Base-by-base conservation (phyloP, 2,329 filamentous ascomycete species). In the Penicillium palitans region DNA sequence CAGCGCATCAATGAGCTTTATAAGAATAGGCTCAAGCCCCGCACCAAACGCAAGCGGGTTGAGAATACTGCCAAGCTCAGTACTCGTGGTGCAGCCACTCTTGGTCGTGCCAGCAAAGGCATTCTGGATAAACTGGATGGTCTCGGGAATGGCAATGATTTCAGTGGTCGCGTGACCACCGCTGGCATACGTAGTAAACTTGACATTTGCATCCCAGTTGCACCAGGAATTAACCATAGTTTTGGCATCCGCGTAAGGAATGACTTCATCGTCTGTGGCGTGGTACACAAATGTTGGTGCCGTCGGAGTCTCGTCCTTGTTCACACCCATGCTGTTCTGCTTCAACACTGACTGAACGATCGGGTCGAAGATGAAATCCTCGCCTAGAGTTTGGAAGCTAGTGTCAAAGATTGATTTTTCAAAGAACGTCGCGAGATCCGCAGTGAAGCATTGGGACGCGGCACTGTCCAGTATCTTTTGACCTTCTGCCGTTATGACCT, bases 261-360 rank as follows among this genome's bases (percentile, higher is more conserved):
- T 70, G 31, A 70, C 47, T 29, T 70, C 67, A 33, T 71, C 69
- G 3, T 64, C 41, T 5, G 62, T 56, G 12, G 63, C 66, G 44
- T 71, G 69, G 39, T 71, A 71, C 5, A 69, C 57, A 39, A 70
- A 67, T 4, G 70, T 60, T 4, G 68, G 69, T 1, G 64, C 68
- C 0, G 65, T 66, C 6, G 68, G 68, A 0, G 64, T 68, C 51
- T 70, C 66, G 1, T 55, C 49, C 44, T 60, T 47, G 7, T 66
- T 60, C 10, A 55, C 61, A 13, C 55, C 69, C 52, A 71, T 61
- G 12, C 24, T 60, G 29, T 67, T 65, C 24, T 66, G 29, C 35
- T 55, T 31, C 27, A 68, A 10, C 3, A 68, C 41, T 2, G 55
- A 48, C 37, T 60, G 52, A 31, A 64, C 37, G 25, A 57, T 62